phyloP scores from a whole-genome alignment of 2,329 filamentous ascomycete genomes.

The Teratosphaeria epicoccoides region DNA sequence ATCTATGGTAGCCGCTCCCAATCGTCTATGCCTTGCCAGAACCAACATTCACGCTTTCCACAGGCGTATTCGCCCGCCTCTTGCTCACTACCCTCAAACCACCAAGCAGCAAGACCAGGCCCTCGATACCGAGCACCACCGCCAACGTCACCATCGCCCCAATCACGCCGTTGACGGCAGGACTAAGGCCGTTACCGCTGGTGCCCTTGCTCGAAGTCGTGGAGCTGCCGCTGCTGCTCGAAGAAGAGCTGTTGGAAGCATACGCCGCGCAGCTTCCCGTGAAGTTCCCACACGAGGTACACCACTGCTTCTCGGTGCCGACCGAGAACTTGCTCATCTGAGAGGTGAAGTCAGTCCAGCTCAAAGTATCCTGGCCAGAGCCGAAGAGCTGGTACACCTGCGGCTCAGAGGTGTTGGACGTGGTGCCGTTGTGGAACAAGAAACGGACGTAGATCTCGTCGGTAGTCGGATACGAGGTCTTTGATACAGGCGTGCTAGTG shows the following conservation, averaged over 20 bases:
- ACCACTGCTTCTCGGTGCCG: constrained; percentile 58
- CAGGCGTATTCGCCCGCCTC: constrained; percentile 21
- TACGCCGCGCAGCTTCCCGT: constrained; percentile 53
- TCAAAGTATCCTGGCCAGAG: constrained; percentile 42
- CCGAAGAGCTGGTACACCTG: constrained; percentile 53
- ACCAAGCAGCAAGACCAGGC: constrained; percentile 43
- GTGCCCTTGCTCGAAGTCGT: constrained; percentile 14
- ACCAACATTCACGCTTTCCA: not conserved
- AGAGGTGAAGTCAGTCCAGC: constrained; percentile 58
- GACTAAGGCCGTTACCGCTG: constrained; percentile 45
- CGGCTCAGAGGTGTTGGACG: constrained; percentile 34
- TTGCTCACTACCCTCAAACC: constrained; percentile 51
- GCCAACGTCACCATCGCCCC: constrained; percentile 58
- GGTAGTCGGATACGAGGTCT: constrained; percentile 19
- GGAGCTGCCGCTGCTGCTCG: constrained; percentile 11
- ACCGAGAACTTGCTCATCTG: constrained; percentile 59
- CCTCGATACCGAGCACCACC: constrained; percentile 49
- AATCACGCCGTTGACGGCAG: constrained; percentile 69
- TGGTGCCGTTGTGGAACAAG: constrained; percentile 53
- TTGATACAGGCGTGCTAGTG: constrained; percentile 32
- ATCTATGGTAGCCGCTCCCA: no score
- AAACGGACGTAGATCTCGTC: constrained; percentile 50
- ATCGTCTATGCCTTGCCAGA: not conserved
- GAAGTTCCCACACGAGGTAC: constrained; percentile 60
- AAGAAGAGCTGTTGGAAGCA: constrained; percentile 21